Evolutionary conservation across 257 asterid genomes (phyloP), one percentile per base, ranked within the genome.

Genomic region (Jasminum sambac): DNA sequence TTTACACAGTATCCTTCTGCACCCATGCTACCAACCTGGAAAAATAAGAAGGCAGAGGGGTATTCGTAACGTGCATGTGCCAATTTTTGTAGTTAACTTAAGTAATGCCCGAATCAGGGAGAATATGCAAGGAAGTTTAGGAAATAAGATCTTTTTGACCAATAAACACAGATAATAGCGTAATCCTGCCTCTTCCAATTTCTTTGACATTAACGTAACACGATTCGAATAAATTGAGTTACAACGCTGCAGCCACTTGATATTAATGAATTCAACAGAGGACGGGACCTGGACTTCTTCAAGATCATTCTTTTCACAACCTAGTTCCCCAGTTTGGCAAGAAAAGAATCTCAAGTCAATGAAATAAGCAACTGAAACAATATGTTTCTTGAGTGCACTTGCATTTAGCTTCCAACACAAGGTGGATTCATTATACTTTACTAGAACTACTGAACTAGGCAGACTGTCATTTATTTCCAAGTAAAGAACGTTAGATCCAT

Each of bases 1-100:
- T 95, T 95, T 44, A 95, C 96, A 81, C 99, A 91, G 74, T 83
- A 91, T 74, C 99, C 99, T 85, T 91, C 94, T 5, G 98, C 99
- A 50, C 90, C 97, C 88, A 83, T 86, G 39, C 83, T 72, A 77
- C 99, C 99, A 79, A 91, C 90, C 99, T 95, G 88, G 59, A 81
- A 77, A 64, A 74, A 70, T 19, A 44, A 42, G 63, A 39, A 17
- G 39, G 48, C 3, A 4, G 48, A 4, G 48, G n/a, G 46, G 8
- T 8, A 23, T 3, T 21, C 24, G 12, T 2, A 5, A n/a, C 25
- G 8, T 17, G 59, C 59, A 7, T 50, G 2, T 50, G 5, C 26
- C 17, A 11, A 39, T 50, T 50, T 8, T 50, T 50, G 19, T 50
- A n/a, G 10, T 55, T 9, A 55, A 55, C 62, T 55, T 30, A 6